phyloP scores from a whole-genome alignment of 2,329 filamentous ascomycete genomes.

The Tolypocladium cylindrosporum region DNA sequence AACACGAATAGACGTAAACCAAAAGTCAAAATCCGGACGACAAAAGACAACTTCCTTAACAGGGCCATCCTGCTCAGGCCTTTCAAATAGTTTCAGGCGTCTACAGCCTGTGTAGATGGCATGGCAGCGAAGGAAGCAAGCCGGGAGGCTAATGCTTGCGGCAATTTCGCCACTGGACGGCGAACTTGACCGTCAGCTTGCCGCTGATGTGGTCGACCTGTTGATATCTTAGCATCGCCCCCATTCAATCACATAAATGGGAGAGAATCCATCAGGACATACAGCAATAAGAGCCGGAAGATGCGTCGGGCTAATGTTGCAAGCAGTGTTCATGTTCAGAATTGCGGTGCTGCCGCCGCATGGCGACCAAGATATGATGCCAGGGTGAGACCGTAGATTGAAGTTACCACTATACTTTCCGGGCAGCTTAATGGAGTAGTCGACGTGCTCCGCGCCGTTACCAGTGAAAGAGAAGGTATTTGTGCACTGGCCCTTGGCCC shows the following conservation, averaged over 20 bases:
- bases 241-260: background rate
- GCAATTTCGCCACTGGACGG: slow-evolving; percentile 11
- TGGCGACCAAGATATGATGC: slow-evolving; percentile 12
- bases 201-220: slow-evolving; percentile 16
- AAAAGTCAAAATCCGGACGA: too few relatives aligned
- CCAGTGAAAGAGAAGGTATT: slow-evolving; percentile 17
- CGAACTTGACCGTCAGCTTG: slow-evolving; percentile 14
- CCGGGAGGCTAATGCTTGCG: slow-evolving; percentile 4
- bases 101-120: too few relatives aligned
- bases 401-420: slow-evolving; percentile 13
- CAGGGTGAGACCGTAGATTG: slow-evolving; percentile 9
- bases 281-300: slow-evolving; percentile 14
- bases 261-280: background rate
- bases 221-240: background rate
- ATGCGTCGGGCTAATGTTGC: slow-evolving; percentile 11
- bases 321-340: slow-evolving; percentile 18
- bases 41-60: too few relatives aligned
- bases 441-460: slow-evolving; percentile 9
- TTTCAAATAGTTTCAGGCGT: background rate
- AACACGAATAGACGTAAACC: too few relatives aligned
- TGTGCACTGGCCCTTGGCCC: slow-evolving; percentile 10
- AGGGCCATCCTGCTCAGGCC: background rate
- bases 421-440: slow-evolving; percentile 7
- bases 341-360: slow-evolving; percentile 16
- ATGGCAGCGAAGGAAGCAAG: too few relatives aligned